Percentiles rank a stretch among this genome's conserved stretches.
Conservation (phyloP, 106 monocot genomes). For the Dendrobium officinale region DNA sequence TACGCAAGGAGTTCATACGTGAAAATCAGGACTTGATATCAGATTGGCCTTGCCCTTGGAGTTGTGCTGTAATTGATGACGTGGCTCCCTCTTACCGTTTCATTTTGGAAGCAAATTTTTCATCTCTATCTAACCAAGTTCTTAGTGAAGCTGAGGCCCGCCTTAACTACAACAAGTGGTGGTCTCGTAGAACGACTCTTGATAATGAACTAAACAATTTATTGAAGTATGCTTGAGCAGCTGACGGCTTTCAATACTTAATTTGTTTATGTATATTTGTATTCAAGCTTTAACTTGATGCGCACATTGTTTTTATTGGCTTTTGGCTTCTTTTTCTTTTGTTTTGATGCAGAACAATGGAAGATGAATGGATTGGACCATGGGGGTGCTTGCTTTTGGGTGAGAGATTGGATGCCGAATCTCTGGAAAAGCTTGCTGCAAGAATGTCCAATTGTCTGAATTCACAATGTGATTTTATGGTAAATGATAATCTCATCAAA, state of each 20-base stretch:
- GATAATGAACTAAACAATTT: slow-evolving; percentile 44
- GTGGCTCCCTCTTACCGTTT: slow-evolving; percentile 63
- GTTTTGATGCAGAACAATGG: slow-evolving; percentile 48
- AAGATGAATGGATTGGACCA: slow-evolving; percentile 84
- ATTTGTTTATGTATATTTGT: background rate
- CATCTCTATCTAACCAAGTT: slow-evolving; percentile 28
- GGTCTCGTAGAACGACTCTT: slow-evolving; percentile 59
- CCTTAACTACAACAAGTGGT: slow-evolving; percentile 32
- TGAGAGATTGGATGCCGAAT: slow-evolving; percentile 18
- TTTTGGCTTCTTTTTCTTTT: background rate
- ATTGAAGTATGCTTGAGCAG: slow-evolving; percentile 40
- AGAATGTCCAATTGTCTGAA: slow-evolving; percentile 36
- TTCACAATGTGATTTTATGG: slow-evolving; percentile 31
- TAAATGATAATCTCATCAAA: slow-evolving; percentile 33
- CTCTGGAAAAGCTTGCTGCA: slow-evolving; percentile 17
- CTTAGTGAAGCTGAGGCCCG: slow-evolving; percentile 19
- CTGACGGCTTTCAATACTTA: background rate
- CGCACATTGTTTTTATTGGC: background rate
- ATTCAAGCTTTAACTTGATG: background rate
- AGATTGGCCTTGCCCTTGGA: slow-evolving; percentile 82
- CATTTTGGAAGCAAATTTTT: slow-evolving; percentile 65
- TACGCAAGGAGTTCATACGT: background rate
- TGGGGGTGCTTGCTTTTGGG: slow-evolving; percentile 88
- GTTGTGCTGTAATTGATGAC: slow-evolving; percentile 43
- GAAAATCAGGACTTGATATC: slow-evolving; percentile 2